Base-by-base conservation (phyloP, 768 basidiomycete species). In the Hortiboletus flavorubellus region DNA sequence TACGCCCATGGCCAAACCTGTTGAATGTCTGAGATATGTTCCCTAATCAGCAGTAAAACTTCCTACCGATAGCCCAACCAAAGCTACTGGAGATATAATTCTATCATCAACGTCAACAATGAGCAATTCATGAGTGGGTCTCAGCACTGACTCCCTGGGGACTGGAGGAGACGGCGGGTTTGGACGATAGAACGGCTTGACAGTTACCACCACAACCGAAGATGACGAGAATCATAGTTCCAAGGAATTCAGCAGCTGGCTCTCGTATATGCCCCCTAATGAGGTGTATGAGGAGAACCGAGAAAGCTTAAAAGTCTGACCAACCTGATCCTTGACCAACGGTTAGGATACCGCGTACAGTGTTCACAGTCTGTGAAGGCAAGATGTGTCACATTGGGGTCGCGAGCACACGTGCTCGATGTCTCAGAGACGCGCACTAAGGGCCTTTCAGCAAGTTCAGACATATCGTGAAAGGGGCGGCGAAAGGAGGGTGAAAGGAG, bases 221-320 rank as follows among this genome's bases (percentile, higher is more conserved):
- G n/a, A n/a, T n/a, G n/a, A n/a, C n/a, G n/a, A n/a, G n/a, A n/a
- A n/a, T 72, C 63, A 78, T 78, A 8, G 78, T 76, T 18, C 85
- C 85, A 42, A 86, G 62, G 59, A 86, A 85, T 66, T 87, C 86
- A 15, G 84, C 86, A 31, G 76, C 77, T 15, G 83, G 79, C 67
- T 88, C 85, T 55, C 80, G 75, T 39, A 86, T 64, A 46, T 65
- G 63, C 53, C 74, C 69, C 31, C 83, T 81, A 55, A 33, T 6
- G 15, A 26, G 37, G 46, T 18, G 29, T 8, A 21, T 64, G 43
- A 66, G 48, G n/a, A 49, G 10, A 26, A 42, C 5, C 3, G 1
- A 46, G 15, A 49, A 15, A 41, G 9, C 0, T 12, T 16, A 34
- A 51, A 38, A 29, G 18, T 1, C 16, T 18, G 40, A 53, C 60